These are phyloP conservation scores for Penicillium sp. DNA, from an alignment of 2,329 filamentous ascomycete genomes.

Conservation along the genomic window DNA sequence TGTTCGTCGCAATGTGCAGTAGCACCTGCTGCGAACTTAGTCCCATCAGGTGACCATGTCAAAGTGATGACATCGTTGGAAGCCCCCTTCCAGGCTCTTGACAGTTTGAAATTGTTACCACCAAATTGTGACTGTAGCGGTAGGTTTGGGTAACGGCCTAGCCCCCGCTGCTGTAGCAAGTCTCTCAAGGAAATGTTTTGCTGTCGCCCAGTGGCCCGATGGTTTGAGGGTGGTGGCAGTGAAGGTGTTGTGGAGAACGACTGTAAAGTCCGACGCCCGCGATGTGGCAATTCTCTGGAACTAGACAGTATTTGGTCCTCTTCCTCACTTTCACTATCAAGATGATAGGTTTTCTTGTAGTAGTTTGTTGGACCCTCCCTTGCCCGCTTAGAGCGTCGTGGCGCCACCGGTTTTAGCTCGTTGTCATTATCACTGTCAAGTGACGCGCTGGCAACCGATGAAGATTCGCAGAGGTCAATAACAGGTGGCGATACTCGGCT, in stretches of 20 bases:
- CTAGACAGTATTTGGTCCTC: not conserved
- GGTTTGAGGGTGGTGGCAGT: not conserved
- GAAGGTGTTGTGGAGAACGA: not conserved
- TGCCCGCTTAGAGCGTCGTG: slow-evolving; percentile 35
- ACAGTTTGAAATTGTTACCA: slow-evolving; percentile 49
- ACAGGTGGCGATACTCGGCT: not conserved
- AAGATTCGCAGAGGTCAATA: not conserved
- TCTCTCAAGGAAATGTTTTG: slow-evolving; percentile 17
- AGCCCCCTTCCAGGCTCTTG: slow-evolving; percentile 59
- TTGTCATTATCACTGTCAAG: not conserved
- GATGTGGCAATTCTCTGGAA: not conserved
- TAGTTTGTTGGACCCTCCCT: slow-evolving; percentile 38
- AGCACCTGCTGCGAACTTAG: slow-evolving; percentile 61
- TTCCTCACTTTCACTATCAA: slow-evolving; percentile 21
- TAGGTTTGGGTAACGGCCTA: slow-evolving; percentile 26
- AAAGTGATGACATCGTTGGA: slow-evolving; percentile 63
- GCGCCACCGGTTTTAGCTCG: not conserved
- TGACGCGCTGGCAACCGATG: not conserved
- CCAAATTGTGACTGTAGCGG: slow-evolving; percentile 32
- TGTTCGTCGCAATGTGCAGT: slow-evolving; percentile 59
- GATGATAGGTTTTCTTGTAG: slow-evolving; percentile 29
- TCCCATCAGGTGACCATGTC: slow-evolving; percentile 61
- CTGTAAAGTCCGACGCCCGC: not conserved
- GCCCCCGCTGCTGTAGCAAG: slow-evolving; percentile 37
- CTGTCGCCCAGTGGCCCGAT: not conserved